Evolutionary conservation across 2,329 filamentous ascomycete species (phyloP), one percentile per base, ranked within the genome.

Genomic region (Colletotrichum orchidophilum): DNA sequence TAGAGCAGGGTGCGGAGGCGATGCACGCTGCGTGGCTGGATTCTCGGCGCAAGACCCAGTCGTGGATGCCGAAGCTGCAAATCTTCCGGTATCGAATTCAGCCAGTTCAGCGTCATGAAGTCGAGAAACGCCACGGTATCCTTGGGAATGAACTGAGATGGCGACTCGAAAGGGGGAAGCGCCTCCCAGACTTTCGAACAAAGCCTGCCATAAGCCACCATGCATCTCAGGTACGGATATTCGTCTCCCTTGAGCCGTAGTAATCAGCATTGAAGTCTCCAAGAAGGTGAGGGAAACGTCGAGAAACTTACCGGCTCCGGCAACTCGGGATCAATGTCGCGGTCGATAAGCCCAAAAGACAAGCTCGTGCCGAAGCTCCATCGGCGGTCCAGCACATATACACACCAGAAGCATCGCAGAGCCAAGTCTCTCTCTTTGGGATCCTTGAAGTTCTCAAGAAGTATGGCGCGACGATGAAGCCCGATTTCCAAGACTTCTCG

Each of bases 281-380:
- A 18, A 24, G 29, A 26, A 13, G n/a, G 21, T 8, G 21, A 11
- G 21, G 1, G 4, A 42, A 26, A 2, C 15, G 8, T 11, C 1
- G 3, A 50, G 1, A 5, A 2, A 72, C 77, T 70, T 71, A 79
- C 84, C 0, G 83, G 83, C 62, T 86, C 81, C 0, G 84, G 84
- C 1, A 87, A 73, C 46, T 83, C 81, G 0, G 84, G 83, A 60
- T 87, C 86, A 70, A 87, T 84, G 59, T 87, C 86, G 0, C 81
- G 80, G 63, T 87, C 85, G 12, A 84, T 79, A 5, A 87, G 79
- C 0, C 82, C 82, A 73, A 87, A 87, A 0, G 85, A 85, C 24
- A 87, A 74, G 13, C 85, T 85, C 0, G 85, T 87, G 2, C 85
- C 85, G 39, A 87, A 86, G 11, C 84, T 86, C 83, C 85, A 88